Evolutionary conservation across 345 rosid genomes (phyloP).

Genomic region (Populus deltoides): DNA sequence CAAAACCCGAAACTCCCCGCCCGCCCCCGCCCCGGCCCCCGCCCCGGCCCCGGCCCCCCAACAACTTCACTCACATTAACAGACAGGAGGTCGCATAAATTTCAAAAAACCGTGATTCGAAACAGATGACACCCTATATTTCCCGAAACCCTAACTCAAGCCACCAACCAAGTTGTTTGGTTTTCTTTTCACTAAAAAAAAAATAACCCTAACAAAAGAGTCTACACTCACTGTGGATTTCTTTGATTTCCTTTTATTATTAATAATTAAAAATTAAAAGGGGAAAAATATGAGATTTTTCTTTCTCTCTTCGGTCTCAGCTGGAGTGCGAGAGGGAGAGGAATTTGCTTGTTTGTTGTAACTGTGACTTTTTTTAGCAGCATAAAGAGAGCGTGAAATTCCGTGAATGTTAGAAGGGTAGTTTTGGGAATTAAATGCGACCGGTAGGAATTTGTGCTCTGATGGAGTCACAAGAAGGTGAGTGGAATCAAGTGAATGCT

Average conservation of each 20-base stretch:
- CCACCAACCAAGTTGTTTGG: neutral
- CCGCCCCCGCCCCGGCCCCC: too few species aligned
- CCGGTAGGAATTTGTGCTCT: neutral
- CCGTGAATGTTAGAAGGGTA: conserved; percentile 9
- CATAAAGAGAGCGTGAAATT: neutral
- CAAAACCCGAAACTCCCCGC: conserved; percentile 16
- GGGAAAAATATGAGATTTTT: neutral
- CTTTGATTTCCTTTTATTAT: neutral
- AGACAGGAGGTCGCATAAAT: neutral
- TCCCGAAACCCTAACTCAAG: conserved; percentile 22
- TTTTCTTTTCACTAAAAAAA: neutral
- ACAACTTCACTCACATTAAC: conserved; percentile 12
- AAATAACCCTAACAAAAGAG: conserved; percentile 8
- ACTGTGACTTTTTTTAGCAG: neutral
- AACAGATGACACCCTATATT: neutral
- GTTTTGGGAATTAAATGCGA: conserved; percentile 1
- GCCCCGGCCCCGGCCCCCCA: neutral
- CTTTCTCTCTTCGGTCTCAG: neutral
- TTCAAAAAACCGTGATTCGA: neutral
- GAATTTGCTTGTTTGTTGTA: neutral
- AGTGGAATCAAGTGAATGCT: neutral
- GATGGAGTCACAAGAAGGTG: neutral
- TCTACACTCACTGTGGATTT: neutral
- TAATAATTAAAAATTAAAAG: neutral
- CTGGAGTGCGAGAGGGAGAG: neutral